Base-by-base conservation (phyloP, 192 early-diverging fungal species). In the Umbelopsis sp. region DNA sequence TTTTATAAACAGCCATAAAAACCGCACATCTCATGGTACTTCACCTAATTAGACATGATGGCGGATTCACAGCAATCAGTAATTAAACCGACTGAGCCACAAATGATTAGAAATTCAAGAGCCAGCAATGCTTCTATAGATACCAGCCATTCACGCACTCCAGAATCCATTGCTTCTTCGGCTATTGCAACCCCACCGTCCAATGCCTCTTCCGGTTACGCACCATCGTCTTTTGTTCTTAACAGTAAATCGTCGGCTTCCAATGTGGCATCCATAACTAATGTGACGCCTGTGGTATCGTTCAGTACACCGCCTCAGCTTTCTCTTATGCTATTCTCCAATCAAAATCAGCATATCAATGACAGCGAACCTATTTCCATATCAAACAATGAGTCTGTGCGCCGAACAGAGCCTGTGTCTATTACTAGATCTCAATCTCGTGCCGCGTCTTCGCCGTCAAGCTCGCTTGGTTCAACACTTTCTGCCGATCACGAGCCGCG, bases 281-380 rank as follows among this genome's bases (percentile, higher is more conserved):
- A 61, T n/a, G 30, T 61, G 25, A 61, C 55, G 27, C 55, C 55
- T 1, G 55, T 61, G 10, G 55, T 61, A 10, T 61, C 55, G 3
- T 61, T 61, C 27, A 61, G 55, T 18, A 61, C 55, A 35, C 55
- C 55, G 7, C 55, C 55, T 61, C 55, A 61, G 7, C 55, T 61
- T 2, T 61, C 55, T 25, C 33, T 61, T 13, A 61, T 61, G 55
- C 30, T 61, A 16, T 61, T 61, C 27, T 61, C 55, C 27, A 61
- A 61, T 35, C 55, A 61, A n/a, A 27, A 61, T 35, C 55, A 25
- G 35, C 33, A 25, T 1, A 35, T 35, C 11, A 25, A 61, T 33
- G 5, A 12, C 55, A 35, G 27, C 13, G 55, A 61, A 25, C 33
- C 55, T 11, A 18, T 61, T 18, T 61, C 55, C 18, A 10, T 61